phyloP scores from a whole-genome alignment of 257 asterid genomes.

The Jasminum sambac region DNA sequence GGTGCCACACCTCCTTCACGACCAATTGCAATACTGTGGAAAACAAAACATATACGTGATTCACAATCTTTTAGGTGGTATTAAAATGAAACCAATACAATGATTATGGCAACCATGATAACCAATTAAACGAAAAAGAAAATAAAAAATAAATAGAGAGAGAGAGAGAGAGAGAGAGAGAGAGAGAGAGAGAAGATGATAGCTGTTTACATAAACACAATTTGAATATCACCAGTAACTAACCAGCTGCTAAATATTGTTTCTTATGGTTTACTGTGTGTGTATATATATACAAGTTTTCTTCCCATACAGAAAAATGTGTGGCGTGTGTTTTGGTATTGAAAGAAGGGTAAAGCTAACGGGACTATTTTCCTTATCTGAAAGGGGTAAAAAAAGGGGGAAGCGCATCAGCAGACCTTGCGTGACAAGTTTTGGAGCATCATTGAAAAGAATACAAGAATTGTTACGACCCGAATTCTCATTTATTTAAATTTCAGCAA shows the following conservation, averaged over 20 bases:
- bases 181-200: no score
- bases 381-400: no score
- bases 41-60: constrained; percentile 23
- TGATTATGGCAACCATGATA: not conserved
- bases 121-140: not conserved
- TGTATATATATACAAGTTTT: not conserved
- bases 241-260: not conserved
- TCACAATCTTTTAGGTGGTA: constrained; percentile 14
- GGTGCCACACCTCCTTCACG: constrained; percentile 60
- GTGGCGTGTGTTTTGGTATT: not conserved
- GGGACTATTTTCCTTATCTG: not conserved
- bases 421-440: not conserved
- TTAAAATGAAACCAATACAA: constrained; percentile 10
- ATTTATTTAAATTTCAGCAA: no score
- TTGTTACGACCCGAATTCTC: no score
- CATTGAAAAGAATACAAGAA: not conserved
- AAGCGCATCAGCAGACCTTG: not conserved
- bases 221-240: not conserved
- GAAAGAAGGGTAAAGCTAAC: not conserved
- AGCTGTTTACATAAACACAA: not conserved
- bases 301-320: not conserved
- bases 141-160: no score
- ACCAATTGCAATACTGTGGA: constrained; percentile 49
- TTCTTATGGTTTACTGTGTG: not conserved
- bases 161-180: no score